Conservation (phyloP, 2,329 filamentous ascomycete genomes). For the Cladosporium colombiae region DNA sequence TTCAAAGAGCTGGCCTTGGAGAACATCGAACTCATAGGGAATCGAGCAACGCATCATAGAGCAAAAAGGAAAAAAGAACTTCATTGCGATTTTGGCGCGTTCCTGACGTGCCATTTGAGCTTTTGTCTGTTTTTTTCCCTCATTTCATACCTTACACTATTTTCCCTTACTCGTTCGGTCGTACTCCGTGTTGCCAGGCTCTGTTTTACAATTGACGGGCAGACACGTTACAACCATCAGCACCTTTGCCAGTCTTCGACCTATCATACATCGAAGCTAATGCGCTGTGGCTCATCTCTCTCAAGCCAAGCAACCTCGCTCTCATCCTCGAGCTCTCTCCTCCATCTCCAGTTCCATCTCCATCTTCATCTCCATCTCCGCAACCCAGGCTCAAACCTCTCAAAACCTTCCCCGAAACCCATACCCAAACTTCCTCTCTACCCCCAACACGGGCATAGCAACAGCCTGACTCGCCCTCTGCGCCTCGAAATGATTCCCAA, state of each 20-base stretch:
- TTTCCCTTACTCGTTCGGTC: too few species aligned
- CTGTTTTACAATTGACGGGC: neutral
- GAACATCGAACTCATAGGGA: neutral
- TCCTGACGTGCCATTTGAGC: neutral
- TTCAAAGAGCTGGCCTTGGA: neutral
- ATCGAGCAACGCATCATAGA: neutral
- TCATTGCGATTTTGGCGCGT: neutral
- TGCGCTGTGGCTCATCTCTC: neutral
- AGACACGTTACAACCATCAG: neutral
- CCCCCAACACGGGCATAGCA: conserved; percentile 9
- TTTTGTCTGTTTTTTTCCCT: neutral
- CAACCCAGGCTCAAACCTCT: too few species aligned
- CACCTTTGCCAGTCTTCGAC: neutral
- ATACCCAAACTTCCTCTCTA: conserved; percentile 19
- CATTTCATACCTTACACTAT: too few species aligned
- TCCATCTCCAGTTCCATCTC: neutral
- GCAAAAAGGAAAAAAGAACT: neutral
- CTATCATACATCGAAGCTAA: neutral
- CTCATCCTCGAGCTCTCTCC: neutral
- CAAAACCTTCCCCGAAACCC: conserved; percentile 18
- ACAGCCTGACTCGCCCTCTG: conserved; percentile 1
- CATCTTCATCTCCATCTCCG: neutral
- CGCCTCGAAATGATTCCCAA: conserved; percentile 18
- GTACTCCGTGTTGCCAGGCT: neutral
- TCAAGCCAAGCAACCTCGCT: neutral